Conservation (phyloP, 1,284 basidiomycete species). For the Ceratobasidium sp. region DNA sequence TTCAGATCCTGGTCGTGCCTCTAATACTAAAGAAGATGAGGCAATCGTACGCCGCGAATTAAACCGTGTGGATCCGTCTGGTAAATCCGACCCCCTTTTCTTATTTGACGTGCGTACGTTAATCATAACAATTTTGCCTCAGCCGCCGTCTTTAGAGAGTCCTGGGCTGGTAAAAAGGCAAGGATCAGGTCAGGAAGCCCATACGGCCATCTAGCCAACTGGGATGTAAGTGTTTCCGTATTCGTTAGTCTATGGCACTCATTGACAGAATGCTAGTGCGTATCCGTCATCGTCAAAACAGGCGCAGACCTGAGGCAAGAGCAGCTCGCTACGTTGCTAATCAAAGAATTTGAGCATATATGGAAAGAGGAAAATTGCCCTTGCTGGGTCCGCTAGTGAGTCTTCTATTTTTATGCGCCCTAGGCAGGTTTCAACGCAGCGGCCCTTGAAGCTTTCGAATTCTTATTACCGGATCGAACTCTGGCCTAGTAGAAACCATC, state of each 20-base stretch:
- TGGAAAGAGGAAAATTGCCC: slow-evolving; percentile 92
- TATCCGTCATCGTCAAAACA: slow-evolving; percentile 98
- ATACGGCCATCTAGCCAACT: slow-evolving; percentile 90
- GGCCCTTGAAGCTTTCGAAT: slow-evolving; percentile 71
- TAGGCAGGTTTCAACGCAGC: slow-evolving; percentile 10
- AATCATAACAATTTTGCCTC: not conserved
- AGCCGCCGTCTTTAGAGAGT: slow-evolving; percentile 90
- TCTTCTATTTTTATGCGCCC: not conserved
- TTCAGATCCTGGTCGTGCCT: slow-evolving; percentile 48
- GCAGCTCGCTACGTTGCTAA: slow-evolving; percentile 95
- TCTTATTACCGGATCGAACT: slow-evolving; percentile 90
- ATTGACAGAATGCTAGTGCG: slow-evolving; percentile 64
- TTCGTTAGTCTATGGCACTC: slow-evolving; percentile 62
- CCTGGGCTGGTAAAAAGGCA: slow-evolving; percentile 94
- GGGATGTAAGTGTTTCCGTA: slow-evolving; percentile 56
- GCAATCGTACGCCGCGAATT: slow-evolving; percentile 91
- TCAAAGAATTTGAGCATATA: slow-evolving; percentile 88
- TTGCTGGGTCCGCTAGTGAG: slow-evolving; percentile 93
- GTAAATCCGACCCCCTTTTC: slow-evolving; percentile 50
- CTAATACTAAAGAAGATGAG: slow-evolving; percentile 84
- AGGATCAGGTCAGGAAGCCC: slow-evolving; percentile 92
- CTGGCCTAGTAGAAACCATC: slow-evolving; percentile 77
- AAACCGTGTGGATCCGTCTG: slow-evolving; percentile 96
- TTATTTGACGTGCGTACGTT: not conserved
- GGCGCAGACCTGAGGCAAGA: slow-evolving; percentile 97